phyloP scores from a whole-genome alignment of 2,329 filamentous ascomycete species.

The Alternaria ventricosa region DNA sequence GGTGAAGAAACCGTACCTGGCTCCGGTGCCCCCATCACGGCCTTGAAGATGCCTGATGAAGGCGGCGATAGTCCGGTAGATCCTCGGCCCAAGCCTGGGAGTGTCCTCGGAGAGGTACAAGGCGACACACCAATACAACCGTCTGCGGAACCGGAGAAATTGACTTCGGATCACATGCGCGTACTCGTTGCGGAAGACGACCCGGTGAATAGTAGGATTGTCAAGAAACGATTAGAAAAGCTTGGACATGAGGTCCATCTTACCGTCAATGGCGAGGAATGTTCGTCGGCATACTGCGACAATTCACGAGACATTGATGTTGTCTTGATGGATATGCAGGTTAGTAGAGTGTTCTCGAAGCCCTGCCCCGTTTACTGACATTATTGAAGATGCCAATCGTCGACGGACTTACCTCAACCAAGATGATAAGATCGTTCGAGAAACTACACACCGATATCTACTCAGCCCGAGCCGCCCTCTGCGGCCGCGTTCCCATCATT shows the following conservation, averaged over 20 bases:
- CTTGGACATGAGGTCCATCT: conserved; percentile 73
- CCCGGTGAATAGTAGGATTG: conserved; percentile 82
- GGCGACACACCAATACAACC: conserved; percentile 23
- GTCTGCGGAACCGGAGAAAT: conserved; percentile 12
- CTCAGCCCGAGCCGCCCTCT: conserved; percentile 64
- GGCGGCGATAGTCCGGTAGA: conserved; percentile 14
- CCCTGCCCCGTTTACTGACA: conserved; percentile 4
- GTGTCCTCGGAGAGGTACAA: conserved; percentile 39
- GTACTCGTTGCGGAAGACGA: conserved; percentile 88
- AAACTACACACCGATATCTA: conserved; percentile 60
- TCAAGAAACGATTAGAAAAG: conserved; percentile 81
- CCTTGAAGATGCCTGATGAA: conserved; percentile 57
- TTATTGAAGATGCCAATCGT: conserved; percentile 82
- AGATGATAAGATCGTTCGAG: conserved; percentile 80
- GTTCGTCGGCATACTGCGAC: conserved; percentile 72
- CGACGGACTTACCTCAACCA: conserved; percentile 80
- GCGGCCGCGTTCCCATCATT: conserved; percentile 78
- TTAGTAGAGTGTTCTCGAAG: conserved; percentile 51
- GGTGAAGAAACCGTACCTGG: conserved; percentile 51
- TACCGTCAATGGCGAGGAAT: conserved; percentile 85
- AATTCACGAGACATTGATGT: conserved; percentile 72
- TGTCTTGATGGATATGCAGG: conserved; percentile 92
- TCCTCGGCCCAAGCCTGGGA: conserved; percentile 20
- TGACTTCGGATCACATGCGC: conserved; percentile 58
- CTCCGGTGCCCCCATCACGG: conserved; percentile 52